A percentile compares a stretch with the other conserved stretches of the same genome.
Conservation (phyloP, 805 yeast species). For the Danielia reshetovae region DNA sequence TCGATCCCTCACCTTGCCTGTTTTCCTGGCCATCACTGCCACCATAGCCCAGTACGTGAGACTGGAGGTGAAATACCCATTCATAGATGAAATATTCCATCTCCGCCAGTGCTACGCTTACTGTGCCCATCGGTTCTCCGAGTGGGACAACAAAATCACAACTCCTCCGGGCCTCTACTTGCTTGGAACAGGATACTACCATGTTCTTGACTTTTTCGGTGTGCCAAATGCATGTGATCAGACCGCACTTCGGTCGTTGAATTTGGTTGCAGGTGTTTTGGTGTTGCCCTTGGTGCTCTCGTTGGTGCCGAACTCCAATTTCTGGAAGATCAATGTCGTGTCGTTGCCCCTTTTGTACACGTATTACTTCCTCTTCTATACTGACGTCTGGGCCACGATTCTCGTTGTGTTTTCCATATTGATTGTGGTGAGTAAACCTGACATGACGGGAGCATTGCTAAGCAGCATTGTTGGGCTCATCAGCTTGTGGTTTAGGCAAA, state of each 20-base stretch:
- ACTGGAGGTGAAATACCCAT: slow-evolving; percentile 8
- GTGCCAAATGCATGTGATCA: slow-evolving; percentile 13
- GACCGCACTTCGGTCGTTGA: slow-evolving; percentile 39
- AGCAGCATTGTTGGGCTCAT: slow-evolving; percentile 56
- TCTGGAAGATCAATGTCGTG: slow-evolving; percentile 26
- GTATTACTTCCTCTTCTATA: slow-evolving; percentile 77
- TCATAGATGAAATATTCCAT: slow-evolving; percentile 82
- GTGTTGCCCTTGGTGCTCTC: slow-evolving; percentile 48
- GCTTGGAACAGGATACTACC: slow-evolving; percentile 38
- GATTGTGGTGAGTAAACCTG: slow-evolving; percentile 32
- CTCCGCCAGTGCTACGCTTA: slow-evolving; percentile 72
- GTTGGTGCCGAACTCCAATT: slow-evolving; percentile 13
- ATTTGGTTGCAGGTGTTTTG: slow-evolving; percentile 61
- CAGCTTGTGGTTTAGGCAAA: slow-evolving; percentile 80
- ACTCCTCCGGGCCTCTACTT: slow-evolving; percentile 92
- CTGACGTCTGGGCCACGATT: slow-evolving; percentile 90
- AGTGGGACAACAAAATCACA: slow-evolving; percentile 74
- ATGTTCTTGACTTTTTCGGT: slow-evolving; percentile 34
- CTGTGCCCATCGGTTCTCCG: slow-evolving; percentile 53
- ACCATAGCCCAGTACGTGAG: slow-evolving; percentile 8
- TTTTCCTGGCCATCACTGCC: slow-evolving; percentile 5
- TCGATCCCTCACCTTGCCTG: background rate
- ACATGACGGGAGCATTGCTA: slow-evolving; percentile 19
- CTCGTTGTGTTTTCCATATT: slow-evolving; percentile 56
- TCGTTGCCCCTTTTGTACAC: slow-evolving; percentile 70